These are phyloP conservation scores for Podaxis rugospora DNA, from an alignment of 768 basidiomycete genomes.

Conservation along the genomic window DNA sequence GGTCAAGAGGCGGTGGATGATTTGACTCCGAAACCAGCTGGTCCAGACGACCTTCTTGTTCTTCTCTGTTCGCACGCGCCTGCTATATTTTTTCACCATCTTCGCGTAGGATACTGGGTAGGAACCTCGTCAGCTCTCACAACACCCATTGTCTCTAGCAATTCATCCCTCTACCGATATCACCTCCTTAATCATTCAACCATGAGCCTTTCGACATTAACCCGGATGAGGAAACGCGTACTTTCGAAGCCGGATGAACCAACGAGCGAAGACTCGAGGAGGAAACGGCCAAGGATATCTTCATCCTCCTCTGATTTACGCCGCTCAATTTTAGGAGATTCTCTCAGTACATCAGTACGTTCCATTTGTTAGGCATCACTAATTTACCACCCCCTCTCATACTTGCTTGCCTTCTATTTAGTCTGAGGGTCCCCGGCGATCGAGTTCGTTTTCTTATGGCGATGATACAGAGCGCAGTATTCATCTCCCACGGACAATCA, in stretches of 20 bases:
- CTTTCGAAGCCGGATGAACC: constrained; percentile 26
- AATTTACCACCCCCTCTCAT: not conserved
- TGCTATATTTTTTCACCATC: constrained; percentile 1
- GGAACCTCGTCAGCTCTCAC: not conserved
- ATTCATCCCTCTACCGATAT: not conserved
- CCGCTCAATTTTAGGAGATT: constrained; percentile 9
- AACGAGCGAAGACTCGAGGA: constrained; percentile 16
- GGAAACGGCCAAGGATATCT: constrained; percentile 29
- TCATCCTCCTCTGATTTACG: constrained; percentile 14
- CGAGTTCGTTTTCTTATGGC: constrained; percentile 9
- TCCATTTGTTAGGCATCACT: not conserved
- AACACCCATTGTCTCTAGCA: not conserved
- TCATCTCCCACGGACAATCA: constrained; percentile 11
- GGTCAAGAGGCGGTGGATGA: constrained; percentile 24
- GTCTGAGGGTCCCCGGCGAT: constrained; percentile 3
- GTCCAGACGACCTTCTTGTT: constrained; percentile 1
- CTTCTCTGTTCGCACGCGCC: constrained; percentile 6
- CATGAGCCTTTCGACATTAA: constrained; percentile 12
- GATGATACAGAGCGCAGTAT: constrained; percentile 10
- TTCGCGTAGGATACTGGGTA: not conserved
- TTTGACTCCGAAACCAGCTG: constrained; percentile 1
- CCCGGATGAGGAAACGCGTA: constrained; percentile 27
- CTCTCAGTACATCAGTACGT: constrained; percentile 6
- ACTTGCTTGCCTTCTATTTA: not conserved
- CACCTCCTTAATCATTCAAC: not conserved